Evolutionary conservation across 352 stramenopile species (phyloP), one percentile per base, ranked within the genome.

Genomic region (Pythium scleroteichum): DNA sequence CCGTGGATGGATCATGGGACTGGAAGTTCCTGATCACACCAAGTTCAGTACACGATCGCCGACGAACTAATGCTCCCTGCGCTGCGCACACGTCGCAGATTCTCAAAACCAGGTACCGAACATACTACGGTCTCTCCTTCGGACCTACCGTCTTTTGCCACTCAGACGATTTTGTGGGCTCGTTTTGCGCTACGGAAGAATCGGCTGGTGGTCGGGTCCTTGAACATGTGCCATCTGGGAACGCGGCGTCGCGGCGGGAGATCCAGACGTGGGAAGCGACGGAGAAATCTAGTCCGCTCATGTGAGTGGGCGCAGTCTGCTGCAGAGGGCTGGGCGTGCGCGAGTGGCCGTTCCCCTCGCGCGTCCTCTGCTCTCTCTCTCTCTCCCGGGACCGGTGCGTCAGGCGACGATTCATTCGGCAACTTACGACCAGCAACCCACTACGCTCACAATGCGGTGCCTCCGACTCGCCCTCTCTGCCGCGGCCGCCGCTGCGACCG

Each of bases 391-490:
- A 7, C 17, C 13, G 17, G 13, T 7, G 38, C 38, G 13, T 44
- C 38, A 5, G 29, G 29, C 29, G 29, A 5, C 29, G 29, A 35
- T n/a, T 44, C 38, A 44, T 44, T 44, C 38, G 38, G 38, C 13
- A 44, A 44, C 38, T 44, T 44, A 44, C 38, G 38, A 44, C 38
- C 38, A 44, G 38, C 38, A 44, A 13, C 38, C 13, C 38, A 45
- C 27, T 5, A 5, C 29, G 29, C 29, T 35, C 29, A 35, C 10
- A 10, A 50, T 50, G 51, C 39, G 38, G n/a, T 41, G 47, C 17
- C 24, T 59, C 19, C 51, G 38, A 6, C 13, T 59, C 32, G 51
- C 51, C 2, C 39, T 59, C 39, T 38, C 50, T 2, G 50, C 50
- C 22, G 19, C 50, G 10, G 39, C 39, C 16, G 39, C 40, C 23